phyloP scores from a whole-genome alignment of 192 early-diverging fungal species.

The Cetraspora pellucida region DNA sequence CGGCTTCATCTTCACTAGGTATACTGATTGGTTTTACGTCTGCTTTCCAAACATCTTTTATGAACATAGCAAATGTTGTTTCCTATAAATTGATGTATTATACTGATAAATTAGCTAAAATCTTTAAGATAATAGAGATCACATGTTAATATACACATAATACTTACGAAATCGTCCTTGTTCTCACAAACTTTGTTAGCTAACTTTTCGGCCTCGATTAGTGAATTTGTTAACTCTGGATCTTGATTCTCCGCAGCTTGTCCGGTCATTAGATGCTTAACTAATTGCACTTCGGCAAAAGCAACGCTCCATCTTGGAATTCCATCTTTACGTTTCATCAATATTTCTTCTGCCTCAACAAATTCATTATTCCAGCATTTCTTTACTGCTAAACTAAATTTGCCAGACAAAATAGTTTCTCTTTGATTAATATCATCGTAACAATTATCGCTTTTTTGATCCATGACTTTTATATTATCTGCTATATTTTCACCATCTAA shows the following conservation, averaged over 20 bases:
- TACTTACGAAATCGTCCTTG: conserved; percentile 39
- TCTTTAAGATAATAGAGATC: neutral
- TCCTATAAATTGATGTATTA: conserved; percentile 32
- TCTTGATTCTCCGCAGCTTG: conserved; percentile 41
- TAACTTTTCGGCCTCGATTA: conserved; percentile 42
- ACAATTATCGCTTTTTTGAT: neutral
- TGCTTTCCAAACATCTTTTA: conserved; percentile 34
- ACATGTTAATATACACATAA: neutral
- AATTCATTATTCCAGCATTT: conserved; percentile 49
- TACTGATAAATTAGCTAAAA: neutral
- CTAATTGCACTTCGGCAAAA: conserved; percentile 45
- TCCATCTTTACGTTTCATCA: conserved; percentile 31
- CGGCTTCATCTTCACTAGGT: conserved; percentile 27
- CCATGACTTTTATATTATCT: neutral
- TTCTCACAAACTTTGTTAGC: conserved; percentile 39
- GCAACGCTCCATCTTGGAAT: conserved; percentile 46
- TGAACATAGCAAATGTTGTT: conserved; percentile 33
- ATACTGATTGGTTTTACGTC: conserved; percentile 18
- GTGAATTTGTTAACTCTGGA: conserved; percentile 41
- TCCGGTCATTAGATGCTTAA: conserved; percentile 44
- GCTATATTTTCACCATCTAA: neutral
- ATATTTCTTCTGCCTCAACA: conserved; percentile 36
- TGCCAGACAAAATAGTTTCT: neutral
- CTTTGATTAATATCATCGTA: neutral
- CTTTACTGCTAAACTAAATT: conserved; percentile 12